A percentile compares a stretch with the other conserved stretches of the same genome.
Conservation (phyloP, 83 land plant genomes). For the Larix sibirica region DNA sequence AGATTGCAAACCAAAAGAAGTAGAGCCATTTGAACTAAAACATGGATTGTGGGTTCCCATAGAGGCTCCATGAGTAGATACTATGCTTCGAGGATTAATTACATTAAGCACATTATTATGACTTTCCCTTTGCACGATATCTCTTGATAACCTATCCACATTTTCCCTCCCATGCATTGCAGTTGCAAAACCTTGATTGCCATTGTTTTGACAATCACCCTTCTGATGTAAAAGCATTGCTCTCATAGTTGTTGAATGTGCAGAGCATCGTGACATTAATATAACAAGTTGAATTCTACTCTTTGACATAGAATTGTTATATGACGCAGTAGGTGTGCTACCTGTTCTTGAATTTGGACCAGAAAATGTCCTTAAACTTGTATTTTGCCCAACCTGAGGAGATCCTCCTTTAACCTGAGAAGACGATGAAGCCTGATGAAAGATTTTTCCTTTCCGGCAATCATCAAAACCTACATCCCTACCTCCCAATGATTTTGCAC, state of each 20-base stretch:
- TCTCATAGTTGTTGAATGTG: background rate
- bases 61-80: background rate
- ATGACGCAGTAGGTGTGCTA: no score
- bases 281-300: background rate
- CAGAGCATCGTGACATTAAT: background rate
- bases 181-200: background rate
- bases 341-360: background rate
- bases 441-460: background rate
- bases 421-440: background rate
- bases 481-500: conserved; percentile 21
- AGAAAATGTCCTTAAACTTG: background rate
- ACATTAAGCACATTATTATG: background rate
- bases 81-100: background rate
- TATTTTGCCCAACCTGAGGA: background rate
- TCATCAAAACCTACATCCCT: background rate
- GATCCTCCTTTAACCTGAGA: background rate
- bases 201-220: background rate
- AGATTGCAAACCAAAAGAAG: background rate
- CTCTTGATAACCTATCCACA: background rate
- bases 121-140: background rate
- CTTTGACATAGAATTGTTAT: background rate
- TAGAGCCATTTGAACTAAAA: no score
- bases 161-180: background rate
- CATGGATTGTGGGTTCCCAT: no score
- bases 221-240: background rate